These are phyloP conservation scores for Cardiospermum halicacabum DNA, from an alignment of 345 rosid genomes.

Conservation along the genomic window DNA sequence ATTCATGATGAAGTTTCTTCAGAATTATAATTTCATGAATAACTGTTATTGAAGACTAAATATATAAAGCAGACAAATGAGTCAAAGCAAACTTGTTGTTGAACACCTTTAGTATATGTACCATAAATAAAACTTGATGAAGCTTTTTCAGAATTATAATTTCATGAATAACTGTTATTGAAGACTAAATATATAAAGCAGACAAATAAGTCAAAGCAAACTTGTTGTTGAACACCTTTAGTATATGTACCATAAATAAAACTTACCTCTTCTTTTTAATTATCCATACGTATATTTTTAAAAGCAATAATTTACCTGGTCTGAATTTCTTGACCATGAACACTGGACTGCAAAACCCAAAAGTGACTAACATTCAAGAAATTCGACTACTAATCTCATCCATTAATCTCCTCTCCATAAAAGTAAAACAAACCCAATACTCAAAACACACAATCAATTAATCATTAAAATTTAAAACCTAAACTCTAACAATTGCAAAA, in stretches of 20 bases:
- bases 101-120: no score
- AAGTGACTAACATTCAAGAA: neutral
- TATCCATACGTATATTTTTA: slow-evolving; percentile 97
- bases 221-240: neutral
- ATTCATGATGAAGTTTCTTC: no score
- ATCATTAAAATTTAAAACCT: neutral
- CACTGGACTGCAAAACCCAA: slow-evolving; percentile 65
- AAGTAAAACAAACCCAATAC: neutral
- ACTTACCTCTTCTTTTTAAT: slow-evolving; percentile 93
- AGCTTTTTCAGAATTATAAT: slow-evolving; percentile 52
- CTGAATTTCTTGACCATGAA: slow-evolving; percentile 89
- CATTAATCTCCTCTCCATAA: neutral
- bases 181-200: slow-evolving; percentile 30
- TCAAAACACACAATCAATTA: neutral
- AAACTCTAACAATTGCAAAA: no score
- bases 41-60: no score
- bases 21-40: no score
- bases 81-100: no score
- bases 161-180: slow-evolving; percentile 49
- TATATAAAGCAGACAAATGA: no score
- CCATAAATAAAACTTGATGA: no score
- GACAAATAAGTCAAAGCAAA: neutral
- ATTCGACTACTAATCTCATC: neutral
- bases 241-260: neutral
- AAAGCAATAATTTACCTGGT: slow-evolving; percentile 90